Evolutionary conservation across 768 basidiomycete species (phyloP), one percentile per base, ranked within the genome.

Genomic region (Leccinum uliginosum): DNA sequence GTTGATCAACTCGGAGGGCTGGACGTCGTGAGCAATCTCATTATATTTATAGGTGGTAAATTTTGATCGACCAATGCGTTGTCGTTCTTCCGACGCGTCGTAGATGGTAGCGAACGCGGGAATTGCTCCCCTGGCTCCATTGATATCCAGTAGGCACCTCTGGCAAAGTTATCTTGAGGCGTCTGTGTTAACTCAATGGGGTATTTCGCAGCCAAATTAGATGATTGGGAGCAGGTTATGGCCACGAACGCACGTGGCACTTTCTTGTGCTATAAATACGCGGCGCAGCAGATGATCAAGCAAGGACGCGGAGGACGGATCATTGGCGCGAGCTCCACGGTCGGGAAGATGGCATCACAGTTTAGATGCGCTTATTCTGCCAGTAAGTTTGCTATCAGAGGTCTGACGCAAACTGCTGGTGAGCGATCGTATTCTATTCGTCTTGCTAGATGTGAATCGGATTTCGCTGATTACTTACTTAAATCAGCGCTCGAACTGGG

Each of bases 101-200:
- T 21, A 56, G 62, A 62, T 63, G 54, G 57, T 59, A 2, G 62
- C 61, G 30, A 62, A 62, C 14, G 61, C 61, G 7, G 59, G 59
- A 1, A 12, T 57, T 8, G 34, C 23, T 4, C 50, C 19, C 14
- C 12, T 46, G 19, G 45, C 45, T 23, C 19, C 45, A 14, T 46
- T 46, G 14, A 23, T 30, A n/a, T 49, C 48, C 24, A 48, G 47
- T 48, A n/a, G 6, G 48, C 12, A 14, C 2, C 15, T 49, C 29
- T 21, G 4, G 29, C 0, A 19, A 23, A 14, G 1, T 46, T 19
- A 10, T 19, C 7, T 49, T 12, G 6, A 19, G 12, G 30, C 8
- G 29, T n/a, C 3, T 30, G 5, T 4, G 27, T 26, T n/a, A 17
- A 48, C 26, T 9, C 47, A 7, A 15, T n/a, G 3, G 19, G 19